Percentiles rank a stretch among this genome's conserved stretches.
phyloP scores from a whole-genome alignment of 306 rosid species.

The Casuarina equisetifolia region DNA sequence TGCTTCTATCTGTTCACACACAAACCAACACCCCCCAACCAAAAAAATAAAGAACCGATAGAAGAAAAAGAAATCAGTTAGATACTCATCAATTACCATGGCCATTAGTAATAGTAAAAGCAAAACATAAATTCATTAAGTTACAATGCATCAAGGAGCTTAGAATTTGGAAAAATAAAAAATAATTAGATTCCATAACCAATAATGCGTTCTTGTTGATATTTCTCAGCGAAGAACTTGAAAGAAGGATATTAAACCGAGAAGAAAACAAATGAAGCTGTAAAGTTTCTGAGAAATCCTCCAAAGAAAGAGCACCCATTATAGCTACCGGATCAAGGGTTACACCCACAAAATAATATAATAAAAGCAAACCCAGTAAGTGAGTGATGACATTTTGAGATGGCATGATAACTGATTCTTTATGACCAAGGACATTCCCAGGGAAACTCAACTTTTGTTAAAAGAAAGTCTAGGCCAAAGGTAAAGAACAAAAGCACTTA shows the following conservation, averaged over 20 bases:
- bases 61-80: background rate
- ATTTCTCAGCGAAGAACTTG: background rate
- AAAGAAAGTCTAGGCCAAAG: background rate
- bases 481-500: conserved; percentile 31
- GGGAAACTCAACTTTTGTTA: background rate
- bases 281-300: background rate
- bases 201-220: background rate
- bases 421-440: background rate
- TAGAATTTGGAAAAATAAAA: background rate
- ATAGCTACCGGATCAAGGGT: background rate
- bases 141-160: background rate
- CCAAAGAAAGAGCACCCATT: background rate
- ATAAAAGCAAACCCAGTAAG: background rate
- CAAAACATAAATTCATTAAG: background rate
- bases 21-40: background rate
- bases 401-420: background rate
- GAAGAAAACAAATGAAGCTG: background rate
- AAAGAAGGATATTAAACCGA: background rate
- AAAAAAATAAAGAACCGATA: no score
- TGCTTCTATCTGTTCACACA: background rate
- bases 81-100: background rate
- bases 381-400: background rate
- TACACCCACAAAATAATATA: background rate
- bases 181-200: background rate
- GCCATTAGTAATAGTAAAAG: background rate